phyloP scores from a whole-genome alignment of 345 rosid species.

The Euphorbia lathyris region DNA sequence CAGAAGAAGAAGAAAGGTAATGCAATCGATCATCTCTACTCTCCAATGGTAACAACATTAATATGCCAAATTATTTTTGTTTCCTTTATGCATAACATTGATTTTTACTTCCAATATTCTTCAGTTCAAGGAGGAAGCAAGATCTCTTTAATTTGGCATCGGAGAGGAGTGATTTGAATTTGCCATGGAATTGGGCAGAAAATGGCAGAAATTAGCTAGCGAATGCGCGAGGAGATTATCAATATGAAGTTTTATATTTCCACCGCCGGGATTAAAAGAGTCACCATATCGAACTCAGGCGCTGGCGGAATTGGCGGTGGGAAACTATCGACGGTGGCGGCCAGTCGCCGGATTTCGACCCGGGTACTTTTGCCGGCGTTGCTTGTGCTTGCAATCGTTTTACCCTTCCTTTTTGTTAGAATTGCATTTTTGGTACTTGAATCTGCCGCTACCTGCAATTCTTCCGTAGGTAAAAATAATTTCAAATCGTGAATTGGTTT shows the following conservation, averaged over 20 bases:
- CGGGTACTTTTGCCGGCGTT: constrained; percentile 51
- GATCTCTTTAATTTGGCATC: constrained; percentile 18
- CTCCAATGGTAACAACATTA: too few relatives aligned
- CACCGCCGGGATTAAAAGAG: constrained; percentile 60
- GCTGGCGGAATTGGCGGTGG: too few relatives aligned
- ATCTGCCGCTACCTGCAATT: constrained; percentile 63
- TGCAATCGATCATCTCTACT: not conserved
- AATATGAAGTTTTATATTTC: constrained; percentile 73
- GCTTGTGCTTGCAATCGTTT: constrained; percentile 51
- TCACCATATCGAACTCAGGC: constrained; percentile 50
- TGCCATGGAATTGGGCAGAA: constrained; percentile 34
- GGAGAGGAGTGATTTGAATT: constrained; percentile 8
- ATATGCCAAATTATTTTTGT: not conserved
- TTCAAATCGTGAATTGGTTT: too few relatives aligned
- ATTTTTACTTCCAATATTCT: not conserved
- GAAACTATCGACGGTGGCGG: constrained; percentile 38
- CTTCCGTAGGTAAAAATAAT: constrained; percentile 50
- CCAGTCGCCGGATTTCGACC: constrained; percentile 46
- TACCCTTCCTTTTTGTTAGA: constrained; percentile 67
- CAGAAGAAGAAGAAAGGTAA: not conserved
- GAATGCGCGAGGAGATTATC: not conserved
- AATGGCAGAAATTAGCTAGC: not conserved
- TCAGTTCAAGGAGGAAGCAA: not conserved
- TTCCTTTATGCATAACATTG: too few relatives aligned
- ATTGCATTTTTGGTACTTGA: constrained; percentile 72